Percentiles rank a stretch among this genome's conserved stretches.
phyloP scores from a whole-genome alignment of 139 green algal species.

The Nannochloris sp. region DNA sequence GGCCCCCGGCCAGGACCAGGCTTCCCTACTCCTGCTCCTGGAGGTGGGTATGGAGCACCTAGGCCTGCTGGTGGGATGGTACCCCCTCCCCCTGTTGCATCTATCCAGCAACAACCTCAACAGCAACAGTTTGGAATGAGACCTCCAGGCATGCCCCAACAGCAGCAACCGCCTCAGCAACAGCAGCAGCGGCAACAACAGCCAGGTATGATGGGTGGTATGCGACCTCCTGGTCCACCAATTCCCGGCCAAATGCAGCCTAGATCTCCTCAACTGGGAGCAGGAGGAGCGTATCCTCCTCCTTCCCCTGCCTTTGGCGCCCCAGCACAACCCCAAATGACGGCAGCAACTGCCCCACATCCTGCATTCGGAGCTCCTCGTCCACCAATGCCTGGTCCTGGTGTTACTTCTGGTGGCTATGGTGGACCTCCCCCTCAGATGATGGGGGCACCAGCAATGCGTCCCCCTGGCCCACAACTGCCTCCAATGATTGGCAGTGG shows the following conservation, averaged over 20 bases:
- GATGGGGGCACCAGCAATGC: not conserved
- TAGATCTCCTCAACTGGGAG: not conserved
- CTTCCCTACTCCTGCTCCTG: not conserved
- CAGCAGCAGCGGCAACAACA: constrained; percentile 2
- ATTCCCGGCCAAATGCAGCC: not conserved
- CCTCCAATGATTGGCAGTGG: constrained; percentile 1
- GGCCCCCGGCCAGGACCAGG: not conserved
- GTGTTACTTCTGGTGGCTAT: too few relatives aligned
- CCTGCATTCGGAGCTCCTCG: not conserved
- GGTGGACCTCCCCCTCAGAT: too few relatives aligned
- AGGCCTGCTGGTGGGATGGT: not conserved
- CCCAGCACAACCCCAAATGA: not conserved
- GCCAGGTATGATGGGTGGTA: not conserved
- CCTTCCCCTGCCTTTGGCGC: not conserved
- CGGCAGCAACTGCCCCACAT: not conserved
- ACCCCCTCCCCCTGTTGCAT: not conserved
- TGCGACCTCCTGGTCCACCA: not conserved
- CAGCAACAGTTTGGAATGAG: not conserved
- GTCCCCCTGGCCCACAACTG: not conserved
- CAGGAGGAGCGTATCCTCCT: not conserved
- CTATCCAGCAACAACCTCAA: not conserved
- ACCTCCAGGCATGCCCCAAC: not conserved
- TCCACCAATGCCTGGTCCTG: not conserved
- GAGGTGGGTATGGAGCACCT: too few relatives aligned
- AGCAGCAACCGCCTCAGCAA: not conserved